phyloP scores from a whole-genome alignment of 495 filamentous ascomycete species.

The Pseudotulostoma volvatum region DNA sequence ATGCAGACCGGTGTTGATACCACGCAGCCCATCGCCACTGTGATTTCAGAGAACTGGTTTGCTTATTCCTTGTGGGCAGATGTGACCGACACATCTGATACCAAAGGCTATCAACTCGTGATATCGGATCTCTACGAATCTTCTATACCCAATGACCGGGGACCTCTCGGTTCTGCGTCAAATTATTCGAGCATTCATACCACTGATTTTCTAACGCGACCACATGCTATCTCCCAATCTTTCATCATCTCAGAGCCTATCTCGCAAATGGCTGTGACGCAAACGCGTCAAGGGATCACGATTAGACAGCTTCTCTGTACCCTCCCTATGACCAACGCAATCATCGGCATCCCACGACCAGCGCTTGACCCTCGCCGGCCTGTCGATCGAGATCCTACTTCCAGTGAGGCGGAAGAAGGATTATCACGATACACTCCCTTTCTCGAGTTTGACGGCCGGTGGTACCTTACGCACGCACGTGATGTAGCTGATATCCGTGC shows the following conservation, averaged over 20 bases:
- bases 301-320: slow-evolving; percentile 65
- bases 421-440: slow-evolving; percentile 56
- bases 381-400: slow-evolving; percentile 64
- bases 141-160: slow-evolving; percentile 65
- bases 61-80: slow-evolving; percentile 72
- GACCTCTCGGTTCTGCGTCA: slow-evolving; percentile 45
- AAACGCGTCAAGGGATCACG: slow-evolving; percentile 88
- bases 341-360: slow-evolving; percentile 62
- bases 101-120: slow-evolving; percentile 76
- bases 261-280: slow-evolving; percentile 62
- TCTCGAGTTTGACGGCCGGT: slow-evolving; percentile 72
- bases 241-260: slow-evolving; percentile 66
- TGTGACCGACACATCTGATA: slow-evolving; percentile 30
- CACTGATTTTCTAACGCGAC: slow-evolving; percentile 28
- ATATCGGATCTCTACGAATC: slow-evolving; percentile 87
- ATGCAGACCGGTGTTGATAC: slow-evolving; percentile 61
- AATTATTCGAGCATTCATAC: slow-evolving; percentile 62
- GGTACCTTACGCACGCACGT: slow-evolving; percentile 64
- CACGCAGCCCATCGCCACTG: slow-evolving; percentile 54
- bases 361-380: slow-evolving; percentile 80
- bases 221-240: slow-evolving; percentile 60
- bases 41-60: slow-evolving; percentile 90
- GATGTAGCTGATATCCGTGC: slow-evolving; percentile 61
- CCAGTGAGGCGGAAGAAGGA: slow-evolving; percentile 69
- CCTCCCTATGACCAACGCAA: slow-evolving; percentile 49